Percentiles rank a stretch among this genome's conserved stretches.
phyloP scores from a whole-genome alignment of 805 yeast genomes.

The Candida golubevii region DNA sequence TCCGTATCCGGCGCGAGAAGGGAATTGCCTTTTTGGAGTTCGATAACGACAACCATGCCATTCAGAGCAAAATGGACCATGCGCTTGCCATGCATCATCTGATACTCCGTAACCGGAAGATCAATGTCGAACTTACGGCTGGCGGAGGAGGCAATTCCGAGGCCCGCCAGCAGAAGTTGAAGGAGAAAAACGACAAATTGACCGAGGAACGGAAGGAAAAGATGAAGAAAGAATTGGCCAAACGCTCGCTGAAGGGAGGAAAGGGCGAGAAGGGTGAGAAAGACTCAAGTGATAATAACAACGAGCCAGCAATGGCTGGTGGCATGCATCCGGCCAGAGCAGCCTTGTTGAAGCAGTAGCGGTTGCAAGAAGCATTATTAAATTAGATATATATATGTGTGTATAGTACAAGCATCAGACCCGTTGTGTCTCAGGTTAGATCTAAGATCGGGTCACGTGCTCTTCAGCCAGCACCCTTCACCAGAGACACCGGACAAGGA shows the following conservation, averaged over 20 bases:
- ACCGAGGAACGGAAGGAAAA: conserved; percentile 64
- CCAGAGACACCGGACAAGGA: background rate
- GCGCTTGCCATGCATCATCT: conserved; percentile 86
- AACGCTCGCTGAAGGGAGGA: conserved; percentile 24
- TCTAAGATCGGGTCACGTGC: no score
- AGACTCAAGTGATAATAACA: background rate
- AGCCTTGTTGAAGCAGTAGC: conserved; percentile 33
- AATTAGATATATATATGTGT: no score
- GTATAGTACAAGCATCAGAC: no score
- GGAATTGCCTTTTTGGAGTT: conserved; percentile 94
- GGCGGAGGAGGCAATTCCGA: conserved; percentile 96
- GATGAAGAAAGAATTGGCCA: conserved; percentile 44
- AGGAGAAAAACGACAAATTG: conserved; percentile 72
- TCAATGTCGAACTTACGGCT: conserved; percentile 93
- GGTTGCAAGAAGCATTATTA: background rate
- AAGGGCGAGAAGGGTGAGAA: conserved; percentile 18
- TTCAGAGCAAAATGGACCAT: conserved; percentile 74
- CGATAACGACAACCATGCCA: conserved; percentile 51
- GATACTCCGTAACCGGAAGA: conserved; percentile 61
- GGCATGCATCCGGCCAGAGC: conserved; percentile 69
- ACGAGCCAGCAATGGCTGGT: conserved; percentile 15
- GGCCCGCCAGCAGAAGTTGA: conserved; percentile 58
- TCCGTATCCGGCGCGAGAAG: conserved; percentile 77
- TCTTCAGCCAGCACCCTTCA: no score
- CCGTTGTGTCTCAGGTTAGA: no score